Percentiles rank a stretch among this genome's conserved stretches.
Evolutionary conservation across 2,329 filamentous ascomycete genomes (phyloP).

Genomic region (Aspergillus sojae): DNA sequence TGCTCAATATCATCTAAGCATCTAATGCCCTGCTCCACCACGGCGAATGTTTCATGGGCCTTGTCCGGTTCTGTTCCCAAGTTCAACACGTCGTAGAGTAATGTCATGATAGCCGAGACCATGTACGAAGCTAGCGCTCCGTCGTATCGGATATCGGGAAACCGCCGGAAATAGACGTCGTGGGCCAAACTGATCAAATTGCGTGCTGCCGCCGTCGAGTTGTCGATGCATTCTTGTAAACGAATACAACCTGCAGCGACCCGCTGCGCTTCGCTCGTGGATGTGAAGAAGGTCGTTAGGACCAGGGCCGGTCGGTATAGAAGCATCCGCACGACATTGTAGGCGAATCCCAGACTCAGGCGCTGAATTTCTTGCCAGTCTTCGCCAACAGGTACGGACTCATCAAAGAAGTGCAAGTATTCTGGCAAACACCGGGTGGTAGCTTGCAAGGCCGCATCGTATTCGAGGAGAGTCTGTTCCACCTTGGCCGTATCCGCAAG

Average conservation of each 20-base stretch:
- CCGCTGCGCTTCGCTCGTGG: constrained; percentile 10
- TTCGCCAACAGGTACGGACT: constrained; percentile 9
- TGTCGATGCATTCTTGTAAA: constrained; percentile 12
- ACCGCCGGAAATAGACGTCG: constrained; percentile 16
- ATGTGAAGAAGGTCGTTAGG: constrained; percentile 15
- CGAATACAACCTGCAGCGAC: constrained; percentile 4
- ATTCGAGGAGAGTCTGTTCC: constrained; percentile 11
- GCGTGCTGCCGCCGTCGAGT: constrained; percentile 9
- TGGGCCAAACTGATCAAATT: constrained; percentile 15
- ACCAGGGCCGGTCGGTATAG: constrained; percentile 15
- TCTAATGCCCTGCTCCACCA: constrained; percentile 16
- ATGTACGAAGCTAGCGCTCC: constrained; percentile 15
- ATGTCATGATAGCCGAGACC: constrained; percentile 12
- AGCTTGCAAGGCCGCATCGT: constrained; percentile 12
- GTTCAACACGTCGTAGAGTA: constrained; percentile 17
- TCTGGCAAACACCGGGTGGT: constrained; percentile 8
- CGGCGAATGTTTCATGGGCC: constrained; percentile 13
- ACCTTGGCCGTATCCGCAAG: constrained; percentile 9
- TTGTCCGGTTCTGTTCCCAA: constrained; percentile 8
- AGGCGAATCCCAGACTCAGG: constrained; percentile 12
- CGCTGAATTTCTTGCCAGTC: constrained; percentile 21
- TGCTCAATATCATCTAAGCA: constrained; percentile 22
- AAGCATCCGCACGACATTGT: constrained; percentile 14
- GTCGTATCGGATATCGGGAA: constrained; percentile 16
- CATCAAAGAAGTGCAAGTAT: constrained; percentile 20